Conservation (phyloP, 257 asterid species). For the Pogostemon cablin region DNA sequence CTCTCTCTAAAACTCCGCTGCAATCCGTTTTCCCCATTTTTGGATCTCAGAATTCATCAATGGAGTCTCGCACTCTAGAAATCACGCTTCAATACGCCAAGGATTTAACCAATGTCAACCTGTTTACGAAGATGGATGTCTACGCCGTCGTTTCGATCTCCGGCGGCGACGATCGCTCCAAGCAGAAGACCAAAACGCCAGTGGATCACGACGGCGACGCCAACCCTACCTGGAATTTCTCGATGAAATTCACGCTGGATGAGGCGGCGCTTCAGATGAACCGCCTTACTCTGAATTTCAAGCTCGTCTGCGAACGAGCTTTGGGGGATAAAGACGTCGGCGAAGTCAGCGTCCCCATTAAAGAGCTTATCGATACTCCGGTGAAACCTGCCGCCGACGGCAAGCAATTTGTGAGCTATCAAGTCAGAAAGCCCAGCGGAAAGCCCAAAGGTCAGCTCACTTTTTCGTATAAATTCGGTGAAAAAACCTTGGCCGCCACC, state of each 20-base stretch:
- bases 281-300: slow-evolving; percentile 63
- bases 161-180: slow-evolving; percentile 50
- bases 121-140: slow-evolving; percentile 73
- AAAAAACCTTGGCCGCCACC: slow-evolving; percentile 36
- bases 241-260: slow-evolving; percentile 71
- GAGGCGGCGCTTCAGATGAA: slow-evolving; percentile 62
- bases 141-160: slow-evolving; percentile 71
- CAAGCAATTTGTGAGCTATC: slow-evolving; percentile 65
- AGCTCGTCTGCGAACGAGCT: slow-evolving; percentile 66
- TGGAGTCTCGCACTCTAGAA: slow-evolving; percentile 69
- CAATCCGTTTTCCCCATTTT: slow-evolving; percentile 2
- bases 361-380: slow-evolving; percentile 76
- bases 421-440: slow-evolving; percentile 79
- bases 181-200: slow-evolving; percentile 64
- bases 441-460: slow-evolving; percentile 76
- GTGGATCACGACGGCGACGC: slow-evolving; percentile 61
- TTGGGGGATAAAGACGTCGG: slow-evolving; percentile 88
- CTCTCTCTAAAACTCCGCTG: slow-evolving; percentile 33
- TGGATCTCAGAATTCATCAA: slow-evolving; percentile 26
- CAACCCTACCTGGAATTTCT: slow-evolving; percentile 76
- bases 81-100: slow-evolving; percentile 57
- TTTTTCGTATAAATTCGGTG: slow-evolving; percentile 65
- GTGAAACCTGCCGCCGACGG: slow-evolving; percentile 40
- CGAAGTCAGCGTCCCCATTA: slow-evolving; percentile 66
- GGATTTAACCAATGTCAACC: slow-evolving; percentile 73